A percentile compares a stretch with the other conserved stretches of the same genome.
Conservation (phyloP, 2,329 filamentous ascomycete species). For the Calonectria pauciramosa region DNA sequence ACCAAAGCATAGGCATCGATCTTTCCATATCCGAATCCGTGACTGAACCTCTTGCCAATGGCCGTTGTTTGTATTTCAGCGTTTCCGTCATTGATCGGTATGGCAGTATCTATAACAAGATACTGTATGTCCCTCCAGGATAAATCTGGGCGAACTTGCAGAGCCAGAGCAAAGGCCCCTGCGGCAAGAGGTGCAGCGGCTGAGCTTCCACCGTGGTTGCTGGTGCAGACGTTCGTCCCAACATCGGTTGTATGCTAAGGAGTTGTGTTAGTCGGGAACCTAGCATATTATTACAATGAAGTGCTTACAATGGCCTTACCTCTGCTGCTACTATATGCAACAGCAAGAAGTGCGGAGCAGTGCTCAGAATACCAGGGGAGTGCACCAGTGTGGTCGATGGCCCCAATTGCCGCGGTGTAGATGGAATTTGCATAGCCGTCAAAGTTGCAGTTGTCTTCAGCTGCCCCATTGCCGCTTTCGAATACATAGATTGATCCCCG, state of each 20-base stretch:
- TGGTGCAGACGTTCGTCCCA: conserved; percentile 83
- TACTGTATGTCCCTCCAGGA: conserved; percentile 97
- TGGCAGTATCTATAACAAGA: conserved; percentile 85
- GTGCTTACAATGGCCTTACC: conserved; percentile 81
- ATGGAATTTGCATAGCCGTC: conserved; percentile 99
- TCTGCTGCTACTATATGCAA: conserved; percentile 94
- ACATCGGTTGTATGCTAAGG: conserved; percentile 91
- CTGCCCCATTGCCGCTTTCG: conserved; percentile 91
- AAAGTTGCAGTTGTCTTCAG: conserved; percentile 98
- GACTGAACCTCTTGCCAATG: conserved; percentile 89
- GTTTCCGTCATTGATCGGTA: conserved; percentile 79
- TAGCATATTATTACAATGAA: neutral
- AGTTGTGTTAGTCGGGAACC: conserved; percentile 24
- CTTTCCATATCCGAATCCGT: conserved; percentile 96
- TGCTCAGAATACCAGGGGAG: conserved; percentile 97
- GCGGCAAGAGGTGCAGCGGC: conserved; percentile 94
- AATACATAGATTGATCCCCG: conserved; percentile 96
- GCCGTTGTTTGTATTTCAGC: conserved; percentile 86
- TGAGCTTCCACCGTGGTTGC: conserved; percentile 90
- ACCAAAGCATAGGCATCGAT: conserved; percentile 90
- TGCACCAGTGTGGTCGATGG: conserved; percentile 86
- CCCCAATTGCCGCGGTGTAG: conserved; percentile 97
- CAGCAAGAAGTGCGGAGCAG: conserved; percentile 94
- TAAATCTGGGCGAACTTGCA: conserved; percentile 87
- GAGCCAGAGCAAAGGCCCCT: conserved; percentile 89